Evolutionary conservation across 1,284 basidiomycete genomes (phyloP).

Genomic region (Cryptococcus deneoformans): DNA sequence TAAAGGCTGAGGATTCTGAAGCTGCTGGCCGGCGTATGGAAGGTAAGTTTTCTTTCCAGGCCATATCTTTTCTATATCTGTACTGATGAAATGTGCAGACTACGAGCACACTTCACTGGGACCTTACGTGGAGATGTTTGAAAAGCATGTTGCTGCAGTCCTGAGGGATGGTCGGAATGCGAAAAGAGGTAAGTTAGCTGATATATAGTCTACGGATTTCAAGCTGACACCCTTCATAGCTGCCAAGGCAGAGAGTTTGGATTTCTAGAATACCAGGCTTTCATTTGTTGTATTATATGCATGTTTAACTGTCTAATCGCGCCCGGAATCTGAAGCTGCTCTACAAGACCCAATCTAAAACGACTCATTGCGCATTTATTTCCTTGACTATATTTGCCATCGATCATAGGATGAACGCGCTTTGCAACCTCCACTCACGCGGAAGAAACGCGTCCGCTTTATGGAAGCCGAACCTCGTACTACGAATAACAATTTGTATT

Average conservation of each 20-base stretch:
- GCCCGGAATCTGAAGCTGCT: neutral
- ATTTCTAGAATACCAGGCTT: constrained; percentile 17
- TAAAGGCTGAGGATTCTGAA: constrained; percentile 52
- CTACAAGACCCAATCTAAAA: too few relatives aligned
- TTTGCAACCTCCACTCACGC: too few relatives aligned
- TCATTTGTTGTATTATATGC: constrained; percentile 10
- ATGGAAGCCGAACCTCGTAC: too few relatives aligned
- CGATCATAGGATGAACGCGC: too few relatives aligned
- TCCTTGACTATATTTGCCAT: too few relatives aligned
- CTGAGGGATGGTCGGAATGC: constrained; percentile 44
- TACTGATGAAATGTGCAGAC: constrained; percentile 22
- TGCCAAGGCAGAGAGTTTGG: constrained; percentile 22
- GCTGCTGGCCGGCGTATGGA: constrained; percentile 23
- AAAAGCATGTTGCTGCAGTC: constrained; percentile 61
- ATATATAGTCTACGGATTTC: neutral
- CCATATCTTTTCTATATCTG: neutral
- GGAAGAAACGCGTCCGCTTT: too few relatives aligned
- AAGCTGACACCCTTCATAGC: constrained; percentile 7
- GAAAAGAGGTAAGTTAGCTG: constrained; percentile 23
- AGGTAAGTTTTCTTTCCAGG: constrained; percentile 13
- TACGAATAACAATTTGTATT: too few relatives aligned
- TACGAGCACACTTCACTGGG: constrained; percentile 62
- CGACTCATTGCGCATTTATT: too few relatives aligned
- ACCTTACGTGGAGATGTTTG: constrained; percentile 87
- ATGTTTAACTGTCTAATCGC: neutral